phyloP scores from a whole-genome alignment of 2,329 filamentous ascomycete species.

The Thielaviopsis musarum region DNA sequence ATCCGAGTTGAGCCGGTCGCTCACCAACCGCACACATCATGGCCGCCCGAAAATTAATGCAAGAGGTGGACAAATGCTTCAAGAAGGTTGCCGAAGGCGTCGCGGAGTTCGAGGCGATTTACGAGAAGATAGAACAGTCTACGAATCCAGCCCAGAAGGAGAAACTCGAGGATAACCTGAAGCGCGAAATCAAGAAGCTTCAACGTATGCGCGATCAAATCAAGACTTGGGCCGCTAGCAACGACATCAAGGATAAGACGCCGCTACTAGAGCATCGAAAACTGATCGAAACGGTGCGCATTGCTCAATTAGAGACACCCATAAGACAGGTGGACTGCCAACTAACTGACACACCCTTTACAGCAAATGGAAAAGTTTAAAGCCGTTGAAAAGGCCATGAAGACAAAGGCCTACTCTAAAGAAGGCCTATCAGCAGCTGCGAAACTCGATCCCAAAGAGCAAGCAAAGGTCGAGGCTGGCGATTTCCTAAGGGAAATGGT shows the following conservation, averaged over 20 bases:
- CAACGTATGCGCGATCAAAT: constrained; percentile 95
- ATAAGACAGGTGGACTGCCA: not conserved
- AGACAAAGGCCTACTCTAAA: constrained; percentile 98
- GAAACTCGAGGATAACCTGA: constrained; percentile 93
- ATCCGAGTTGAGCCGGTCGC: constrained; percentile 11
- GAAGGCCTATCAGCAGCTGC: constrained; percentile 83
- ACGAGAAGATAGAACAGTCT: constrained; percentile 92
- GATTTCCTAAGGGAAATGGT: constrained; percentile 79
- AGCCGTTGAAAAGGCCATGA: constrained; percentile 99
- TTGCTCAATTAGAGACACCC: constrained; percentile 1
- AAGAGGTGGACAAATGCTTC: constrained; percentile 99
- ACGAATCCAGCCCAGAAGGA: constrained; percentile 92
- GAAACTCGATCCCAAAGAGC: constrained; percentile 93
- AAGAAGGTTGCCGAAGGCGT: constrained; percentile 95
- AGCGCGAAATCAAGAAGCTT: constrained; percentile 99
- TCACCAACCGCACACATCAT: constrained; percentile 34
- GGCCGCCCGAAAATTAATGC: constrained; percentile 89
- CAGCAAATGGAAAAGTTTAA: constrained; percentile 99
- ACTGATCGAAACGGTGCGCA: constrained; percentile 82
- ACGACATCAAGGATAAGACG: constrained; percentile 99
- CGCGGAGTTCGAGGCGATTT: constrained; percentile 79
- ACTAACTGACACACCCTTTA: constrained; percentile 15
- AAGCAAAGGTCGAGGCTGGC: constrained; percentile 76
- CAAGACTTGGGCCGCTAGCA: constrained; percentile 96
- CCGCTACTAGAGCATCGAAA: constrained; percentile 85